Conservation (phyloP, 73 alveolate genomes). For the Blepharisma japonicum region DNA sequence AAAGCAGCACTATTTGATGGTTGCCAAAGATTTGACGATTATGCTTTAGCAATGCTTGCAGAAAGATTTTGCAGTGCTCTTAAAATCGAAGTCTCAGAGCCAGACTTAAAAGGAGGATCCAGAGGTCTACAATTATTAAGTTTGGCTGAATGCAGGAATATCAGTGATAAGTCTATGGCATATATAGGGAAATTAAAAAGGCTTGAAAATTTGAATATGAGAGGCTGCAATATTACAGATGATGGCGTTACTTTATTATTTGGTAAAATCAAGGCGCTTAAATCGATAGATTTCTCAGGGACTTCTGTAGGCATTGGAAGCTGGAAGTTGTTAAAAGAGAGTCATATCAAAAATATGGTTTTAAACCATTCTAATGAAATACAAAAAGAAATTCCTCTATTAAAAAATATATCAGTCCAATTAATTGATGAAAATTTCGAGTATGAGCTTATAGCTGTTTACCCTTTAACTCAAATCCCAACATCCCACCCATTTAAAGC, state of each 20-base stretch:
- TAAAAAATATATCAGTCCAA: background rate
- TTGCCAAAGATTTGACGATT: slow-evolving; percentile 53
- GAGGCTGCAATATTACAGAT: slow-evolving; percentile 63
- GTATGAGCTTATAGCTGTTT: slow-evolving; percentile 48
- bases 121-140: slow-evolving; percentile 50
- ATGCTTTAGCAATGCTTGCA: slow-evolving; percentile 36
- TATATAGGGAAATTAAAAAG: slow-evolving; percentile 1
- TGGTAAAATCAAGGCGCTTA: slow-evolving; percentile 19
- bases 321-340: background rate
- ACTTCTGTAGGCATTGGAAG: slow-evolving; percentile 31
- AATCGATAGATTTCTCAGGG: slow-evolving; percentile 41
- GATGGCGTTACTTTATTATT: slow-evolving; percentile 38
- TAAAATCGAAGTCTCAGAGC: background rate
- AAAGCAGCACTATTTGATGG: slow-evolving; percentile 59
- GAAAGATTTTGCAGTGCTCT: slow-evolving; percentile 4
- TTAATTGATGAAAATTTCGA: slow-evolving; percentile 50
- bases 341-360: too few species aligned
- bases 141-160: slow-evolving; percentile 53
- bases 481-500: slow-evolving; percentile 38
- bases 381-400: background rate
- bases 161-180: slow-evolving; percentile 40
- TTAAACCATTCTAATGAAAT: too few species aligned
- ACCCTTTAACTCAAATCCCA: too few species aligned
- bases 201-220: slow-evolving; percentile 32
- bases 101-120: slow-evolving; percentile 38